Evolutionary conservation across 805 yeast genomes (phyloP).

Genomic region (Yamadazyma scolyti): DNA sequence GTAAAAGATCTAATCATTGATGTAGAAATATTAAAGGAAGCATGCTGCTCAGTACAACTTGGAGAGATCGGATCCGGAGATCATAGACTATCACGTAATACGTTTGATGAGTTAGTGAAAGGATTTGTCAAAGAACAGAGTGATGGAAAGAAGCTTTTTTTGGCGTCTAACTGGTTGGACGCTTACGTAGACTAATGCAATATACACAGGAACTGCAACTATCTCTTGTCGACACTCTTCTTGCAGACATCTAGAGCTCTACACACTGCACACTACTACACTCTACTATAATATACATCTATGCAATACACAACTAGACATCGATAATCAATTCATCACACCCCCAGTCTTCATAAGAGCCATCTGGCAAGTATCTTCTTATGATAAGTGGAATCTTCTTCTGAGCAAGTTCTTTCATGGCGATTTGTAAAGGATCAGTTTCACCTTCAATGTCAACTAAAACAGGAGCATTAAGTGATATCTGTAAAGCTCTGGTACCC

Average conservation of each 20-base stretch:
- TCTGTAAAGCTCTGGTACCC: slow-evolving; percentile 96
- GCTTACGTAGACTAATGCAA: slow-evolving; percentile 39
- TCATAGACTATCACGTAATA: slow-evolving; percentile 33
- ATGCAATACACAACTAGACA: too few species aligned
- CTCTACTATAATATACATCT: too few species aligned
- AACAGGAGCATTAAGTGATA: slow-evolving; percentile 97
- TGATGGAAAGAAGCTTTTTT: slow-evolving; percentile 56
- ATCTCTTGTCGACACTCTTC: neutral
- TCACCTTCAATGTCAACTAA: slow-evolving; percentile 98
- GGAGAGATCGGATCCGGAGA: slow-evolving; percentile 48
- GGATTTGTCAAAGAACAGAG: slow-evolving; percentile 55
- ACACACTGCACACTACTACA: too few species aligned
- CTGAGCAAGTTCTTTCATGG: slow-evolving; percentile 94
- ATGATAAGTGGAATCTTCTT: slow-evolving; percentile 93
- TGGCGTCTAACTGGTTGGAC: slow-evolving; percentile 61
- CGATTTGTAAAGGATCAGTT: slow-evolving; percentile 96
- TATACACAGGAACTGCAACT: slow-evolving; percentile 1
- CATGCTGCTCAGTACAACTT: slow-evolving; percentile 42
- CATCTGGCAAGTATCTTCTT: slow-evolving; percentile 95
- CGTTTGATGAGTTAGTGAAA: slow-evolving; percentile 49
- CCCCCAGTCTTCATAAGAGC: slow-evolving; percentile 97
- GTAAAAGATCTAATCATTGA: slow-evolving; percentile 41
- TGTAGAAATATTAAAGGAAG: slow-evolving; percentile 44
- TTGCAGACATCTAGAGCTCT: too few species aligned
- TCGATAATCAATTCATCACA: slow-evolving; percentile 96